Evolutionary conservation across 2,329 filamentous ascomycete genomes (phyloP).

Genomic region (Sclerotinia nivalis): DNA sequence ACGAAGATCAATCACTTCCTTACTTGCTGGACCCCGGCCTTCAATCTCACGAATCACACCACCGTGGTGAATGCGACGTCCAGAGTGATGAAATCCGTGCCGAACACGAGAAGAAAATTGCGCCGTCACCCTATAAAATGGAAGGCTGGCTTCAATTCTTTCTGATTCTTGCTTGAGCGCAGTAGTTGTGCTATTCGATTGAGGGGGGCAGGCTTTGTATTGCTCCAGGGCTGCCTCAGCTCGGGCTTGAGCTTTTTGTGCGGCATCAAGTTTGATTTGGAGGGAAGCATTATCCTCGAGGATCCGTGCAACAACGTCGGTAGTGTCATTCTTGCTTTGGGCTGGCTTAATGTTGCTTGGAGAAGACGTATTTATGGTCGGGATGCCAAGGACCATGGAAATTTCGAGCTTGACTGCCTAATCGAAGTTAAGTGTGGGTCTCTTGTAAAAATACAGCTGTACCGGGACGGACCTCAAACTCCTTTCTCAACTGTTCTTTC

Average conservation of each 20-base stretch:
- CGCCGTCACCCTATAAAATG: neutral
- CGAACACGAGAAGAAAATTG: neutral
- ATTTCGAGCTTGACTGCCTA: neutral
- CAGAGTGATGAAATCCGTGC: neutral
- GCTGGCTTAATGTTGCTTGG: neutral
- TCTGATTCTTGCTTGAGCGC: neutral
- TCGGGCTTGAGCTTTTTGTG: neutral
- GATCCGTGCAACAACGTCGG: too few species aligned
- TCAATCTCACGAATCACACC: rapidly evolving
- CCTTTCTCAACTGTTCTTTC: neutral
- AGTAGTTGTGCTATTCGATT: neutral
- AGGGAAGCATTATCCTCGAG: neutral
- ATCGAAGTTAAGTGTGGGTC: neutral
- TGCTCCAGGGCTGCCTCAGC: neutral
- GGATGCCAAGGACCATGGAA: neutral
- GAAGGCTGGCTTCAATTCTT: too few species aligned
- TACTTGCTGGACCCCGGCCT: neutral
- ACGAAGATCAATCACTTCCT: neutral
- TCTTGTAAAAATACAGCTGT: neutral
- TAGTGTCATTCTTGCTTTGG: neutral
- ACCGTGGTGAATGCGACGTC: neutral
- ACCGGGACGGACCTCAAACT: neutral
- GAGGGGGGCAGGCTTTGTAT: neutral
- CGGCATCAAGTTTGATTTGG: neutral
- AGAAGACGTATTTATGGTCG: neutral